These are phyloP conservation scores for Boletus insuetus DNA, from an alignment of 768 basidiomycete species.

Conservation along the genomic window DNA sequence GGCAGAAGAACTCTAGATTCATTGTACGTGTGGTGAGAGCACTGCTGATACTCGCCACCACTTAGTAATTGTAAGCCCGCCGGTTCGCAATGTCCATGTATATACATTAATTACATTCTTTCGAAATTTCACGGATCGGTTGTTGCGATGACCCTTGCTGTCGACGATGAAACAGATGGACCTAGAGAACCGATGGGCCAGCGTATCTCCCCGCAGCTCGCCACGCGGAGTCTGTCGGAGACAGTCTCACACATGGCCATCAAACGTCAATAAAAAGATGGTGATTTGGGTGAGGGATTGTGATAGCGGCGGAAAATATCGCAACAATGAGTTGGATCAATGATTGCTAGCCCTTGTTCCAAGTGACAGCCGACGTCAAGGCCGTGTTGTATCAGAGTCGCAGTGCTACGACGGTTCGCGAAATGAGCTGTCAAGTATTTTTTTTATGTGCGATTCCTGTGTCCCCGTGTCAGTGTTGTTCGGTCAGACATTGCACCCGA, in stretches of 20 bases:
- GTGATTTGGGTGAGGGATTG: conserved; percentile 2
- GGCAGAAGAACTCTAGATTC: not conserved
- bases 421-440: conserved; percentile 25
- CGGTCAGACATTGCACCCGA: not conserved
- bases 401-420: conserved; percentile 10
- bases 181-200: not conserved
- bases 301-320: conserved; percentile 13
- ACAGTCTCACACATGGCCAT: conserved; percentile 24
- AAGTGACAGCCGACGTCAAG: conserved; percentile 25
- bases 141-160: conserved; percentile 15
- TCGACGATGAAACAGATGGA: conserved; percentile 28
- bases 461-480: not conserved
- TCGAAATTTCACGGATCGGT: not conserved
- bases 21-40: conserved; percentile 5
- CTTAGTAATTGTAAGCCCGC: not conserved
- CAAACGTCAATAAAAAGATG: conserved; percentile 22
- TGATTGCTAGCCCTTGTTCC: conserved; percentile 10
- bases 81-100: not conserved
- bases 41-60: not conserved
- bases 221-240: conserved; percentile 18
- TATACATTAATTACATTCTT: not conserved
- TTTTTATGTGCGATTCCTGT: not conserved
- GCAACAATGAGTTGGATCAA: conserved; percentile 29
- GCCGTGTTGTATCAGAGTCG: conserved; percentile 11
- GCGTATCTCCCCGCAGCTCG: conserved; percentile 20